phyloP scores from a whole-genome alignment of 192 early-diverging fungal genomes.

The Linnemannia hyalina region DNA sequence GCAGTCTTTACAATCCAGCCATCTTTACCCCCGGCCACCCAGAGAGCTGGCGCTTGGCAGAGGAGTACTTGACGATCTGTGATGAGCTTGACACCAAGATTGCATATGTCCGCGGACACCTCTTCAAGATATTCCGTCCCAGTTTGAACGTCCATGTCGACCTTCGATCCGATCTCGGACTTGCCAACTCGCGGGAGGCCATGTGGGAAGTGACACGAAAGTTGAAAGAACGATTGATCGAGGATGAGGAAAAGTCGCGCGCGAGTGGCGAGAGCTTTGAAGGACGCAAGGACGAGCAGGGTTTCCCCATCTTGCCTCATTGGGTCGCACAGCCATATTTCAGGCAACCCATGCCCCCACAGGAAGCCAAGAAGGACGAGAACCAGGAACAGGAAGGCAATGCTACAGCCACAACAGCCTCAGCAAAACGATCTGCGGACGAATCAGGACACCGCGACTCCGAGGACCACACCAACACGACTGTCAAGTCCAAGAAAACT shows the following conservation, averaged over 20 bases:
- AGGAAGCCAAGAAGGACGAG: conserved; percentile 16
- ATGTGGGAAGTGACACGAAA: conserved; percentile 68
- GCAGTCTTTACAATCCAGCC: conserved; percentile 90
- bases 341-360: conserved; percentile 58
- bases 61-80: conserved; percentile 93
- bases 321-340: conserved; percentile 82
- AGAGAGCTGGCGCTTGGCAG: conserved; percentile 82
- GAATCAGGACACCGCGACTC: conserved; percentile 32
- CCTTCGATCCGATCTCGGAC: conserved; percentile 78
- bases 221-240: conserved; percentile 67
- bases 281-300: conserved; percentile 57
- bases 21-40: conserved; percentile 78
- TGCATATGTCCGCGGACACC: conserved; percentile 83
- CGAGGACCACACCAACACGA: neutral
- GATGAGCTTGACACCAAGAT: conserved; percentile 71
- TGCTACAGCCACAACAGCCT: neutral
- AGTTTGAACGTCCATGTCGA: conserved; percentile 85
- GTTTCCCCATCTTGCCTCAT: conserved; percentile 70
- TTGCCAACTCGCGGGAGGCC: conserved; percentile 69
- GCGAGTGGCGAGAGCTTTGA: conserved; percentile 36
- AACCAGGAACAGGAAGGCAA: neutral
- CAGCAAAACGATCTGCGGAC: conserved; percentile 38
- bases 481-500: neutral
- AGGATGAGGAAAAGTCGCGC: conserved; percentile 31
- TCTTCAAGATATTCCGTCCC: conserved; percentile 93